Base-by-base conservation (phyloP, 2,329 filamentous ascomycete genomes). In the Dothistroma pini region DNA sequence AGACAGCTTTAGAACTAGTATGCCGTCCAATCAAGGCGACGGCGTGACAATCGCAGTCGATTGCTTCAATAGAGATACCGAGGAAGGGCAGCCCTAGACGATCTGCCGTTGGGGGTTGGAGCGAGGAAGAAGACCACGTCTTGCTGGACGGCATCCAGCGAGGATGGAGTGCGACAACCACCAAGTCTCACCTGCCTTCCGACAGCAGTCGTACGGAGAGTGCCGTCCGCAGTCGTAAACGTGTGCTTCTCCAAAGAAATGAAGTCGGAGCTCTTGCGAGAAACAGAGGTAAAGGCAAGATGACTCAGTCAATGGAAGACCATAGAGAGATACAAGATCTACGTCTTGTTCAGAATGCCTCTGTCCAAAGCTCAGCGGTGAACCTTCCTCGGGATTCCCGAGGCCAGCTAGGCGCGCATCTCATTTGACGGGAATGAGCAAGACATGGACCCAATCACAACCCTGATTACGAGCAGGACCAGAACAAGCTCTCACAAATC, bases 201-300 rank as follows among this genome's bases (percentile, higher is more conserved):
- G 38, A 16, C 16, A 44, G 12, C 38, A 44, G 12, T 7, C 38
- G 38, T 16, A 44, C 38, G 7, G 79, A 0, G 82, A 84, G 72
- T 86, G 84, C n/a, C 84, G 79, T 16, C 84, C 84, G 49, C 84
- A 81, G 66, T 86, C 84, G 65, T 81, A 85, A 59, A 81, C 78
- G 21, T 76, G 77, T 10, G 83, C 80, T 53, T 80, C 75, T 44
- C n/a, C 1, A 8, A 7, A 16, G 38, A 44, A n/a, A 19, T 44
- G 12, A n/a, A 16, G 16, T 2, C 38, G 16, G 12, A n/a, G 4
- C 38, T n/a, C 38, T 7, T 44, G 38, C 12, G 12, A 19, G 38
- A 8, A n/a, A n/a, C 14, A 44, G n/a, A n/a, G 38, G 38, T n/a
- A 44, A 44, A 16, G 38, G 12, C 16, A 44, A 16, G 16, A 8